Base-by-base conservation (phyloP, 2,329 filamentous ascomycete genomes). In the Trichoderma gracile region DNA sequence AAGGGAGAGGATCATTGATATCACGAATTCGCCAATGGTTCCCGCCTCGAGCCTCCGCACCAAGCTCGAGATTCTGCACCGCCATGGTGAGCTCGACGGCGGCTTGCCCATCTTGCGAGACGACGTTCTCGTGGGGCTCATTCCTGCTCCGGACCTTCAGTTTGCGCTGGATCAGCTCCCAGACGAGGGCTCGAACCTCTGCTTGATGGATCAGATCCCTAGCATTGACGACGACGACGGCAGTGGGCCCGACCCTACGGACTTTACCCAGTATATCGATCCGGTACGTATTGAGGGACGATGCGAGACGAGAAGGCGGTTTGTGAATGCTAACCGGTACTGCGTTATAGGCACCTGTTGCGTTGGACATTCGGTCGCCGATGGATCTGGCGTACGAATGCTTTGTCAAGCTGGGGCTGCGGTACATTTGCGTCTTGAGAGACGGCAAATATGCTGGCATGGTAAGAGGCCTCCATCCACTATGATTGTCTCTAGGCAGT, bases 361-460 rank as follows among this genome's bases (percentile, higher is more conserved):
- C 93, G 14, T 81, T 99, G 25, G 95, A 99, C 72, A 90, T 96
- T 33, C 86, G 89, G 69, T 95, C 90, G 0, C 92, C 95, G 0
- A 93, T 98, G 86, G 93, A 98, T 74, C 79, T 99, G 45, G 95
- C 97, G 4, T 97, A 97, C 72, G 95, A 99, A 74, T 94, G 93
- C 72, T 99, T 98, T 75, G 91, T 92, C 57, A 99, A 99, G 78
- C 82, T 99, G 9, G 95, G 95, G 1, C 78, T 99, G 69, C 84
- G 95, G 67, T 98, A 97, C 76, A 89, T 99, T 56, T 98, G 95
- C 74, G 93, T 97, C 5, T 80, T 95, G 27, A 86, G 85, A 63
- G 88, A 97, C 69, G 95, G 95, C 25, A 87, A 86, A 67, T 99
- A 92, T 77, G 91, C 90, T 2, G 95, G 95, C 67, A 85, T 99